phyloP scores from a whole-genome alignment of 208 protist species.

The Acanthamoeba royreba region DNA sequence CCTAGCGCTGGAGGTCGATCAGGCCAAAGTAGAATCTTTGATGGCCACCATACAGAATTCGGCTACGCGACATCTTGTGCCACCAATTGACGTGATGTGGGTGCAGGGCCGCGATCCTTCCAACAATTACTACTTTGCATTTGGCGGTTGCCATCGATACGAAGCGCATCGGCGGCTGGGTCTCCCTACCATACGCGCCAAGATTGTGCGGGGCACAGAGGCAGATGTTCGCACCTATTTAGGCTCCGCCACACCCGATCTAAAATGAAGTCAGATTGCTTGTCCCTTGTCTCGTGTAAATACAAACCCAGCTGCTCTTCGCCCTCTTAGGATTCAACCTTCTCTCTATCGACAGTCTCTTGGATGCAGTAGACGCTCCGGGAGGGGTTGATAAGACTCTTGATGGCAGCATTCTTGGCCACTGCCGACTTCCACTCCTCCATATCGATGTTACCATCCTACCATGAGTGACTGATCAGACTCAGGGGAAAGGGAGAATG shows the following conservation, averaged over 20 bases:
- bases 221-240: neutral
- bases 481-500: neutral
- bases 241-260: neutral
- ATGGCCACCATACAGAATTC: neutral
- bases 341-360: neutral
- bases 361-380: neutral
- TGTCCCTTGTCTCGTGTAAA: too few species aligned
- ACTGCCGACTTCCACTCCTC: neutral
- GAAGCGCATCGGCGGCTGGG: neutral
- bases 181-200: neutral
- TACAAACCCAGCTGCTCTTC: too few species aligned
- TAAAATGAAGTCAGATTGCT: too few species aligned
- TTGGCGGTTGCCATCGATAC: slow-evolving; percentile 21
- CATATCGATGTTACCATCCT: neutral
- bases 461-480: neutral
- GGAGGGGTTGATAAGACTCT: slow-evolving; percentile 15
- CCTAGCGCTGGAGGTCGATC: neutral
- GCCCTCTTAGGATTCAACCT: too few species aligned
- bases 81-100: slow-evolving; percentile 16
- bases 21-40: neutral
- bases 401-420: neutral
- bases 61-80: neutral
- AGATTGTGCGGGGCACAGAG: neutral
- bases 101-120: neutral
- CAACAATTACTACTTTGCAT: slow-evolving; percentile 37